These are phyloP conservation scores for Phytophthora crassamura DNA, from an alignment of 352 stramenopile genomes.

Conservation along the genomic window DNA sequence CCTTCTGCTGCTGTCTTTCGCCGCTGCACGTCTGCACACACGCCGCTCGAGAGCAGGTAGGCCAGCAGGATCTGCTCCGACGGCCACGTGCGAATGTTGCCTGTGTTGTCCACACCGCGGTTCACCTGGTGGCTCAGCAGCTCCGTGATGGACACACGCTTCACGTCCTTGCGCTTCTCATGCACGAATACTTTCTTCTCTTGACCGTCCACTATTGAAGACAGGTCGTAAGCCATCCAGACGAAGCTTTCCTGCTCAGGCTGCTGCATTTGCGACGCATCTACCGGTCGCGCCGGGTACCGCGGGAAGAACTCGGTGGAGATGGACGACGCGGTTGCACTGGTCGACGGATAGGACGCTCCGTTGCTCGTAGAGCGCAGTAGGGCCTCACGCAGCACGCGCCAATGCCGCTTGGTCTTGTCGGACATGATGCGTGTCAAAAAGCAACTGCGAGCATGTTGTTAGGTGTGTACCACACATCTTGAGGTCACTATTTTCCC, in stretches of 20 bases:
- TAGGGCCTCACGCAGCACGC: conserved; percentile 69
- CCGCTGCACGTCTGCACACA: conserved; percentile 39
- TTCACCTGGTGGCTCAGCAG: conserved; percentile 83
- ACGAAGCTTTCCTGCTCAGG: conserved; percentile 43
- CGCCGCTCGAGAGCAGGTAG: conserved; percentile 56
- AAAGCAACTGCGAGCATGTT: neutral
- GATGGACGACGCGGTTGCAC: conserved; percentile 60
- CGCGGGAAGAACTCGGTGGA: conserved; percentile 71
- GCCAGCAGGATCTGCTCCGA: conserved; percentile 79
- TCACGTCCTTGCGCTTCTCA: conserved; percentile 69
- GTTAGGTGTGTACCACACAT: neutral
- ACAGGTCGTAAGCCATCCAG: conserved; percentile 59
- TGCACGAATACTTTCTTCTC: conserved; percentile 50
- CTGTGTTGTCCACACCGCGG: conserved; percentile 86
- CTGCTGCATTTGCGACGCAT: conserved; percentile 13
- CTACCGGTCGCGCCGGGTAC: conserved; percentile 29
- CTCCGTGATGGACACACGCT: conserved; percentile 62
- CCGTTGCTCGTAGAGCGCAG: conserved; percentile 30
- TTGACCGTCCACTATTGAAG: neutral
- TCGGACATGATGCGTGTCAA: conserved; percentile 35
- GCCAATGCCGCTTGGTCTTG: conserved; percentile 72
- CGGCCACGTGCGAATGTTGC: conserved; percentile 89
- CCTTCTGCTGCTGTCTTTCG: neutral
- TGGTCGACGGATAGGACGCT: neutral
- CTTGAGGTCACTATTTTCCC: conserved; percentile 1